phyloP scores from a whole-genome alignment of 2,329 filamentous ascomycete species.

The Xylariales sp. region DNA sequence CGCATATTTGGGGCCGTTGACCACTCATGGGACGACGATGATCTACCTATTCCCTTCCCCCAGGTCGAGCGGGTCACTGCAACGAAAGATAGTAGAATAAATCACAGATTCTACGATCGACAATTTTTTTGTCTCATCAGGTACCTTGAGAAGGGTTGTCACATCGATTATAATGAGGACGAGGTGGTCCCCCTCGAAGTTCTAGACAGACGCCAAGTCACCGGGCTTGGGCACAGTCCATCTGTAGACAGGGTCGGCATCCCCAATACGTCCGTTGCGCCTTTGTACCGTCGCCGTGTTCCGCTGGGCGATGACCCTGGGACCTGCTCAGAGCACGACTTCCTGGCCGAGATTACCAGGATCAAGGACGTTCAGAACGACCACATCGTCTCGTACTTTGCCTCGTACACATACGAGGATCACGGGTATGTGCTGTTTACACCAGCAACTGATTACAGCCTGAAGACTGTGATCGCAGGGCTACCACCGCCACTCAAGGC shows the following conservation, averaged over 20 bases:
- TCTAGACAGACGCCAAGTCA: slow-evolving; percentile 49
- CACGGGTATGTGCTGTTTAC: slow-evolving; percentile 63
- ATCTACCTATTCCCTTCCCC: slow-evolving; percentile 64
- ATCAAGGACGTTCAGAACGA: slow-evolving; percentile 58
- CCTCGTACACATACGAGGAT: slow-evolving; percentile 63
- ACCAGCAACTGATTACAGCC: slow-evolving; percentile 61
- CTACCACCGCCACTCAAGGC: slow-evolving; percentile 59
- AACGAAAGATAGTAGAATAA: slow-evolving; percentile 56
- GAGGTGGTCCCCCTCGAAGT: slow-evolving; percentile 68
- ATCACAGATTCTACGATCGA: slow-evolving; percentile 63
- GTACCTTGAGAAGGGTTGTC: slow-evolving; percentile 54
- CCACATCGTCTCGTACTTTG: slow-evolving; percentile 68
- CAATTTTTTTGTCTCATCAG: slow-evolving; percentile 70
- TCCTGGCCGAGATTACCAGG: slow-evolving; percentile 56
- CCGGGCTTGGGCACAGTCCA: slow-evolving; percentile 29
- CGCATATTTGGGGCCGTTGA: slow-evolving; percentile 74
- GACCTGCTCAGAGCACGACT: slow-evolving; percentile 46
- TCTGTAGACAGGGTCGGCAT: slow-evolving; percentile 57
- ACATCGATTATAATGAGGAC: slow-evolving; percentile 60
- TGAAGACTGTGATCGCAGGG: slow-evolving; percentile 63
- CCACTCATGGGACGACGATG: slow-evolving; percentile 72
- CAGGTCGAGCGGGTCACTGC: slow-evolving; percentile 60
- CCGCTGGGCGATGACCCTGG: slow-evolving; percentile 42
- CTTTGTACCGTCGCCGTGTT: slow-evolving; percentile 56
- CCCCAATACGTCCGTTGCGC: slow-evolving; percentile 53